A percentile compares a stretch with the other conserved stretches of the same genome.
These are phyloP conservation scores for Davidsoniella australis DNA, from an alignment of 2,329 filamentous ascomycete species.

Conservation along the genomic window DNA sequence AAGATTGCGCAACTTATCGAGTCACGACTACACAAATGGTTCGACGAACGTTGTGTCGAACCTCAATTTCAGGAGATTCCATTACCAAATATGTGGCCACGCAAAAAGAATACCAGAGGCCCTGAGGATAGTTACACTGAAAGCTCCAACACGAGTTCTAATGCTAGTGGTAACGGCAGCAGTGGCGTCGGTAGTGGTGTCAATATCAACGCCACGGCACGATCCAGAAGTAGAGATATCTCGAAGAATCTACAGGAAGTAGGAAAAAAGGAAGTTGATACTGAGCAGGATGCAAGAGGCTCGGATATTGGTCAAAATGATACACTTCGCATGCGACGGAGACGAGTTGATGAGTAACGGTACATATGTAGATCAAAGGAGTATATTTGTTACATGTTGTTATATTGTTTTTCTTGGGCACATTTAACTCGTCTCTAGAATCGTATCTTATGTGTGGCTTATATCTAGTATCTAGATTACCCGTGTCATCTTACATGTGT, in stretches of 20 bases:
- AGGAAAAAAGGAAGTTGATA: slow-evolving; percentile 23
- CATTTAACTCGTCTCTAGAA: too few species aligned
- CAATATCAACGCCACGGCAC: slow-evolving; percentile 14
- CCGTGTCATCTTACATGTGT: not conserved
- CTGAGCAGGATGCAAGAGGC: slow-evolving; percentile 30
- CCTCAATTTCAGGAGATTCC: slow-evolving; percentile 77
- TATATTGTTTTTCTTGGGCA: too few species aligned
- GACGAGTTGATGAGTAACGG: slow-evolving; percentile 19
- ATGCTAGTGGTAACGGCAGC: slow-evolving; percentile 23
- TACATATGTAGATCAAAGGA: not conserved
- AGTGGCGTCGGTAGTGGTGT: slow-evolving; percentile 23
- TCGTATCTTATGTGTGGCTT: not conserved
- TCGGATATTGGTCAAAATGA: slow-evolving; percentile 8
- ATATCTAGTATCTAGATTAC: not conserved
- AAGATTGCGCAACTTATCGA: slow-evolving; percentile 79
- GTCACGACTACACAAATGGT: slow-evolving; percentile 65
- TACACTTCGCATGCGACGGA: slow-evolving; percentile 24
- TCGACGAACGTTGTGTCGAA: slow-evolving; percentile 73
- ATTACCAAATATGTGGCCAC: slow-evolving; percentile 65
- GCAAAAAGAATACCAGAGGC: slow-evolving; percentile 67
- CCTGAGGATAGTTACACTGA: slow-evolving; percentile 37
- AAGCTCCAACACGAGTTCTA: slow-evolving; percentile 27
- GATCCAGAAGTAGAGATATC: not conserved
- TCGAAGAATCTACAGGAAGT: slow-evolving; percentile 6
- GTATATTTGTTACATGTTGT: not conserved